Base-by-base conservation (phyloP, 176 grass and related monocot genomes). In the Hordeum marinum region DNA sequence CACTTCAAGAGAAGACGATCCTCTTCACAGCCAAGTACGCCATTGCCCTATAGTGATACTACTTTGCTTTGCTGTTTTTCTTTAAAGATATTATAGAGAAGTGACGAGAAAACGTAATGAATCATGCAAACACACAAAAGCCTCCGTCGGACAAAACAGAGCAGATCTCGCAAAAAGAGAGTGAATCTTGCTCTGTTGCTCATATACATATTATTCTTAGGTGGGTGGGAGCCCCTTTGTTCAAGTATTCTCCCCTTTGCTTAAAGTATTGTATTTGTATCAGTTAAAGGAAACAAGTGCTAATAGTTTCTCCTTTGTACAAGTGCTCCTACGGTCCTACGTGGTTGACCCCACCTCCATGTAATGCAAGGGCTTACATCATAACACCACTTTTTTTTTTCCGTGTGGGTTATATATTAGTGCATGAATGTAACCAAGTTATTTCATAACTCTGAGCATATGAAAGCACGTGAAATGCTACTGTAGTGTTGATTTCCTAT, bases 21-120 rank as follows among this genome's bases (percentile, higher is more conserved):
- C 96, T 75, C 88, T 95, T 79, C 91, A 94, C 36, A 95, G 96
- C 84, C 96, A 95, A 83, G 96, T 95, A 94, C 74, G 88, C 39
- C 45, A 25, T 37, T 79, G 8, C 5, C 62, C 73, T 74, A 83
- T 50, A 15, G 6, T 23, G 58, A 21, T 57, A 57, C 52, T 57
- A 57, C 52, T 57, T 57, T 57, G 52, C 52, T 57, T 57, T 57
- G 52, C 52, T 57, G 52, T 20, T 57, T 57, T 57, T 57, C 52
- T 57, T 57, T 17, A 57, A 20, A 57, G 17, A 57, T 57, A 6
- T 21, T 21, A 57, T 57, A 57, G 17, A 57, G 18, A 57, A 21
- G 8, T 37, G 57, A 2, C 6, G 20, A 1, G 15, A 52, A 42
- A 71, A 23, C 18, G 0, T 9, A 70, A 72, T 26, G 40, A 0